phyloP scores from a whole-genome alignment of 441 rosid genomes.

The Jatropha podagrica region DNA sequence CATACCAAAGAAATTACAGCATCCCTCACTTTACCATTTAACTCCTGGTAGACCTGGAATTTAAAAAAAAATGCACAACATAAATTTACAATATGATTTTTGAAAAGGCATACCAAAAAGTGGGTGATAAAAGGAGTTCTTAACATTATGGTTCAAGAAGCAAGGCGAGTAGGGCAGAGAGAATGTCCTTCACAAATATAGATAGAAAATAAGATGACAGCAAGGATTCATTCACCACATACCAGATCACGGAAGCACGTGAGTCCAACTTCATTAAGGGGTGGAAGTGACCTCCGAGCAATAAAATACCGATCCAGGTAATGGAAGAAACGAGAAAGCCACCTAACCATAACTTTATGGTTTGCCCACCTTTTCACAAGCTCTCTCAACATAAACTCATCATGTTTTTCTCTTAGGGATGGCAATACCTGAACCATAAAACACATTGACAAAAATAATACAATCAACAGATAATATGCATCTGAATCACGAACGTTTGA shows the following conservation, averaged over 20 bases:
- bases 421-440: conserved; percentile 63
- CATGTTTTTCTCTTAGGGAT: conserved; percentile 87
- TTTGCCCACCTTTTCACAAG: conserved; percentile 90
- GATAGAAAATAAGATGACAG: not conserved
- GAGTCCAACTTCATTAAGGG: conserved; percentile 86
- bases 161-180: not conserved
- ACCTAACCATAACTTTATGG: conserved; percentile 92
- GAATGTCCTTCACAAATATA: not conserved
- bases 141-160: not conserved
- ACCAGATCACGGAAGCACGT: conserved; percentile 90
- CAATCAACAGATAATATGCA: too few relatives aligned
- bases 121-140: not conserved
- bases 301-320: conserved; percentile 93
- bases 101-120: conserved; percentile 3
- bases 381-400: conserved; percentile 90
- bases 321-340: conserved; percentile 89
- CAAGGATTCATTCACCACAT: conserved; percentile 13
- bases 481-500: too few relatives aligned
- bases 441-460: not conserved
- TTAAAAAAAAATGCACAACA: not conserved
- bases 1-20: conserved; percentile 86
- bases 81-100: conserved; percentile 6
- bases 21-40: conserved; percentile 73
- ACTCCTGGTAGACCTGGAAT: conserved; percentile 71
- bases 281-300: conserved; percentile 81